A percentile compares a stretch with the other conserved stretches of the same genome.
Evolutionary conservation across 208 protist species (phyloP).

Genomic region (Trichomonas gallinae): DNA sequence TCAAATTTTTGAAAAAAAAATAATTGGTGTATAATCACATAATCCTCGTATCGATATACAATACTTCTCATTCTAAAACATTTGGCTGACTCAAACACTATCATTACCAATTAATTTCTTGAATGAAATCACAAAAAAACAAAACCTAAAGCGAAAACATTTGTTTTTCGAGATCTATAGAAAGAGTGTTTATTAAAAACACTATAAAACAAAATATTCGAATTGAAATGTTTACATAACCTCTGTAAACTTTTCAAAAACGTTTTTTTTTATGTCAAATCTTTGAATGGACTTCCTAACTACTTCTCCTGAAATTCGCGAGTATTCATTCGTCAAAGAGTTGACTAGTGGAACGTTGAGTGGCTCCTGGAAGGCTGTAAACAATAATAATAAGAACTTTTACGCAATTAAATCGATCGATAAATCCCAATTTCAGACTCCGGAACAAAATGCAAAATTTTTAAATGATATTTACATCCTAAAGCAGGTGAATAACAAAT

Average conservation of each 20-base stretch:
- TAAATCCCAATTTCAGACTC: background rate
- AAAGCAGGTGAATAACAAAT: background rate
- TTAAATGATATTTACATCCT: background rate
- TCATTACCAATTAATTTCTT: too few species aligned
- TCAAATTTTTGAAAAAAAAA: too few species aligned
- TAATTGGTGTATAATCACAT: too few species aligned
- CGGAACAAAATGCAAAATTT: background rate
- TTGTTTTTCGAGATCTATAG: too few species aligned
- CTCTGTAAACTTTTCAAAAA: background rate
- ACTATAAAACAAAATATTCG: too few species aligned
- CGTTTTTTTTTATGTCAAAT: background rate
- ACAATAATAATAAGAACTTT: background rate
- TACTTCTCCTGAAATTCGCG: background rate
- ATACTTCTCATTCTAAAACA: too few species aligned
- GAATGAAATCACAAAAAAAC: too few species aligned
- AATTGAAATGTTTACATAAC: background rate
- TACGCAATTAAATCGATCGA: background rate
- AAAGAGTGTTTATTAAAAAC: too few species aligned
- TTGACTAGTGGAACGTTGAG: background rate
- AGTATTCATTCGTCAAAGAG: background rate
- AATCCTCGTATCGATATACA: too few species aligned
- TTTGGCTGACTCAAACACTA: too few species aligned
- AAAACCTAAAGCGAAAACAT: too few species aligned
- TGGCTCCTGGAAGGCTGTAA: background rate
- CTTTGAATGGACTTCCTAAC: background rate